Evolutionary conservation across 2,329 filamentous ascomycete genomes (phyloP), one percentile per base, ranked within the genome.

Genomic region (Microdochium paspali): DNA sequence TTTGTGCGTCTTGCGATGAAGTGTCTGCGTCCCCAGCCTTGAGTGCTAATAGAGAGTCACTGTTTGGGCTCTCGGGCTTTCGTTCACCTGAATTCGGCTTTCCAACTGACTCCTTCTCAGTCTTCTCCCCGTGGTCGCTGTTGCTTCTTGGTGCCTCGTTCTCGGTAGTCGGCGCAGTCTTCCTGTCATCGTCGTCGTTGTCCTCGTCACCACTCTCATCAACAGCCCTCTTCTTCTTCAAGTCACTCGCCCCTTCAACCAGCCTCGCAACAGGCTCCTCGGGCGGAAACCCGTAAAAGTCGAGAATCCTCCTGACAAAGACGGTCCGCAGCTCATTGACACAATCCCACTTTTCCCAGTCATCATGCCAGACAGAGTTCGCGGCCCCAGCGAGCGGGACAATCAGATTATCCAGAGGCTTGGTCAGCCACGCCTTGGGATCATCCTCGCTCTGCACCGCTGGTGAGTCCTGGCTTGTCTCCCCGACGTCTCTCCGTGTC

Each of bases 301-400:
- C 39, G 10, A 44, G 26, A 3, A 47, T 40, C 15, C 46, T 26
- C 25, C 26, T n/a, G 24, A 23, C 25, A 24, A 47, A 47, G 2
- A 44, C 40, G 12, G 26, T 23, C 21, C 25, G 23, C 24, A 47
- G 40, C 24, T 30, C 18, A 23, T 31, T 25, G 15, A 46, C 23
- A 47, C 61, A 64, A 18, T 48, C 31, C 20, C 51, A 50, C n/a
- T 45, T 13, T 15, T 54, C 45, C 59, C 58, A 63, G 48, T 63
- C 56, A 24, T 51, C 55, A 43, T 59, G 55, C 59, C 60, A 64
- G 2, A 58, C 44, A 1, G 61, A 59, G 43, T 60, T 63, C 35
- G 52, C 54, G 1, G 47, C 57, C 10, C 60, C 60, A 2, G 59
- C 47, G 1, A 63, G 44, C 2, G 58, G 58, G 21, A 63, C 40